Evolutionary conservation across 1,284 basidiomycete genomes (phyloP).

Genomic region (Cutaneotrichosporon mucoides): DNA sequence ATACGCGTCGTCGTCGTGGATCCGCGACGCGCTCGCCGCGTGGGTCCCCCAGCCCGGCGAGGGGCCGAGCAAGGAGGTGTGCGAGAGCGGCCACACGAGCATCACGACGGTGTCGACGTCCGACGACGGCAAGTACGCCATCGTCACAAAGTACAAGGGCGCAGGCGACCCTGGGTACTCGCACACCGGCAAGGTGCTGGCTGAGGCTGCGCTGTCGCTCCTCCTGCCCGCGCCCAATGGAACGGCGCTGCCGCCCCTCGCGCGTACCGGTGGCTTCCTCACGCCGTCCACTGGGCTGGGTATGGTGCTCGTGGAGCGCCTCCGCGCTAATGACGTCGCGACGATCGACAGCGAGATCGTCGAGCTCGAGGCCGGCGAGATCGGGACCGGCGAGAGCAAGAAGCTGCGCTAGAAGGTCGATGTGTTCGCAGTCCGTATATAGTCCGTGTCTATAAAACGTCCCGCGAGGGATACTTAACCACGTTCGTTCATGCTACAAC

Average conservation of each 20-base stretch:
- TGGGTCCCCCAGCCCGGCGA: slow-evolving; percentile 58
- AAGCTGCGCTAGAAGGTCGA: slow-evolving; percentile 4
- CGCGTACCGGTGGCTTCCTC: slow-evolving; percentile 65
- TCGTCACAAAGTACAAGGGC: slow-evolving; percentile 61
- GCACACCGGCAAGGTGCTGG: slow-evolving; percentile 66
- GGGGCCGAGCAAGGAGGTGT: slow-evolving; percentile 55
- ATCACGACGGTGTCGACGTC: slow-evolving; percentile 59
- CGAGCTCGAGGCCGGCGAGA: neutral
- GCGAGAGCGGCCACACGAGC: slow-evolving; percentile 57
- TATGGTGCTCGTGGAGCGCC: slow-evolving; percentile 61
- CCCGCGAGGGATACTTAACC: too few relatives aligned
- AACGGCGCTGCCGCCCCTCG: slow-evolving; percentile 56
- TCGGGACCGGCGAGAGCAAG: slow-evolving; percentile 1
- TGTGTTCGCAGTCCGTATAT: too few relatives aligned
- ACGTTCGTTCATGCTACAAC: too few relatives aligned
- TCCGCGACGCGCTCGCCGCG: slow-evolving; percentile 47
- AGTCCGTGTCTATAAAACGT: too few relatives aligned
- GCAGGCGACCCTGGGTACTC: slow-evolving; percentile 77
- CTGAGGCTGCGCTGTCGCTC: slow-evolving; percentile 69
- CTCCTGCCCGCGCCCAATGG: slow-evolving; percentile 53
- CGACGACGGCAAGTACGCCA: slow-evolving; percentile 51
- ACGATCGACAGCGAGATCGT: slow-evolving; percentile 24
- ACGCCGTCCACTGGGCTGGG: slow-evolving; percentile 75
- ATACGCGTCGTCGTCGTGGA: slow-evolving; percentile 37
- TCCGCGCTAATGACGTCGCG: slow-evolving; percentile 47